Evolutionary conservation across 257 asterid species (phyloP), one percentile per base, ranked within the genome.

Genomic region (Penstemon newberryi): DNA sequence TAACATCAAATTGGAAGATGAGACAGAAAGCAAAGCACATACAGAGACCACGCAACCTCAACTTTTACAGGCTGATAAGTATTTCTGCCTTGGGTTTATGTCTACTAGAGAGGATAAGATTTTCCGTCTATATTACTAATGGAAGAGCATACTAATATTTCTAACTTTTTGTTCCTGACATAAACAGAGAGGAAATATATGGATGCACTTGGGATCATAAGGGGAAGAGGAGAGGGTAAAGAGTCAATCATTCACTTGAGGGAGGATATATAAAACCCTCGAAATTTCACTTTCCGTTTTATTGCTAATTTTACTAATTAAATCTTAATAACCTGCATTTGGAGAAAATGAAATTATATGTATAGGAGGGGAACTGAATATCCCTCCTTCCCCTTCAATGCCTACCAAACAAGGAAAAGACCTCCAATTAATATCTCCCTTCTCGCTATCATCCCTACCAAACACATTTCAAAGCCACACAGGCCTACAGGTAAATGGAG

Each of bases 21-120:
- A 54, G 50, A 60, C 12, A 52, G 68, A 50, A n/a, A 39, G 47
- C 44, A 39, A 36, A 5, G 18, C 47, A 46, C 41, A 42, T 60
- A n/a, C 50, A 11, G 38, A 53, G n/a, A 40, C 55, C 55, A 13
- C 43, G 61, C 61, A 45, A 57, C 66, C 70, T 51, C 71, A 70
- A 74, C 71, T 49, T 67, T 65, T 44, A 44, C 39, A 60, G 41
- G 66, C 45, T 60, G 67, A 13, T 74, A 58, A 42, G 66, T 72
- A 40, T 36, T 33, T 72, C 65, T 3, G 44, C 51, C 25, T 56
- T 33, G 41, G 45, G 47, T 67, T 52, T 46, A 65, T 7, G 56
- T 7, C 49, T 41, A n/a, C 5, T 19, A 19, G 66, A 61, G 49
- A 66, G 47, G 15, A 19, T 46, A 39, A 49, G 5, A 65, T 45